Evolutionary conservation across 2,329 filamentous ascomycete species (phyloP), one percentile per base, ranked within the genome.

Genomic region (Chaetomium olivaceum): DNA sequence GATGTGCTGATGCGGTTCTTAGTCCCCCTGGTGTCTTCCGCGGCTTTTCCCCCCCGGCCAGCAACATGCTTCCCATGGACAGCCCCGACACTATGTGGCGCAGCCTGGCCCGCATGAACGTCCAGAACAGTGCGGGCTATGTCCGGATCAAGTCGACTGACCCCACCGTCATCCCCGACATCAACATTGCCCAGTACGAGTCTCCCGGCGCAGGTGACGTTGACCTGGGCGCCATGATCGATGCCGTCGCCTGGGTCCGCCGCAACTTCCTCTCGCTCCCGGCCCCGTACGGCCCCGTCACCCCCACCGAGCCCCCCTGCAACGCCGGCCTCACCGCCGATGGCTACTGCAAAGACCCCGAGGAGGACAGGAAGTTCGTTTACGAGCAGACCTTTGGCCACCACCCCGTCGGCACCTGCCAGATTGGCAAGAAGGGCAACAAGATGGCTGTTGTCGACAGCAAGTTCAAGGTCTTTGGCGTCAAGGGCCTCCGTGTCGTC

Each of bases 91-190:
- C 62, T 7, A 9, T 64, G 43, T 68, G 86, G 86, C 73, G 80
- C 81, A 4, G 83, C 85, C 71, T 68, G 6, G 58, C 62, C 7
- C 56, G 58, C 11, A 66, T 69, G 57, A 63, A 39, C 31, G 78
- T 83, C 0, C 80, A 81, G 60, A 91, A 90, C 43, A 79, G 80
- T 29, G 82, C 82, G 3, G 89, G 89, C 19, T 86, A 81, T 0
- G 87, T 91, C 19, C 82, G 77, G 0, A 79, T 91, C 1, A 79
- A 77, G n/a, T 89, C 86, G 0, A 77, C 82, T 0, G 81, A 90
- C 70, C 87, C 88, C 0, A 82, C 82, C 1, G 88, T 89, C 56
- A 80, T 82, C 16, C 89, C 89, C 0, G 74, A 82, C n/a, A 88
- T 89, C 71, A 80, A 82, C 72, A 87, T 88, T 77, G 83, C 84